Evolutionary conservation across 192 early-diverging fungal genomes (phyloP), one percentile per base, ranked within the genome.

Genomic region (Mortierella claussenii): DNA sequence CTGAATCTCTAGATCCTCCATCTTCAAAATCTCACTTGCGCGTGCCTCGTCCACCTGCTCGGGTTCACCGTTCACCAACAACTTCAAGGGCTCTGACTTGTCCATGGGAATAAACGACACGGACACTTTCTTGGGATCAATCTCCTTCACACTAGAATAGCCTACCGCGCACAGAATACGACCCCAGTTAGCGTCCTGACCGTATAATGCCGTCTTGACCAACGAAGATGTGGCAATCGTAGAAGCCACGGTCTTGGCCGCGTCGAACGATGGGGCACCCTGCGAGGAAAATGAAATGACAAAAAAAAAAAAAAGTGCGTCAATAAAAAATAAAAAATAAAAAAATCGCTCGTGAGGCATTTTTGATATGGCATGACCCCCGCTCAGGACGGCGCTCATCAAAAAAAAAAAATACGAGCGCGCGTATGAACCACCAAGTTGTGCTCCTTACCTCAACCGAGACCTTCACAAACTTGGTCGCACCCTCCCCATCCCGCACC

Each of bases 101-200:
- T 91, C 90, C 21, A 81, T 83, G 7, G 91, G 90, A 13, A 89
- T 76, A 53, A 98, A 86, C 13, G 88, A 79, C 45, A 98, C 85
- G 23, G 86, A 89, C 21, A 97, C 96, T 49, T 85, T 86, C 8
- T 70, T 70, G 9, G 96, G 92, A 20, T 91, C 85, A 33, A 97
- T 81, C 9, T 79, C 78, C 11, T 89, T 80, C 10, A 95, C 89
- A 4, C 88, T 89, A 27, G 89, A 81, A 79, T 97, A 97, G 8
- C 95, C 95, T 15, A 96, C 92, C 0, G 95, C 95, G 58, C 95
- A 97, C 28, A 96, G 81, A 49, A 97, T 93, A 36, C 97, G 89
- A 23, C 97, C 97, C 97, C 97, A 98, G 80, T 98, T 98, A 44
- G 97, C 97, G 81, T 98, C 97, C 78, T 95, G 89, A 1, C 97